Evolutionary conservation across 2,329 filamentous ascomycete species (phyloP), one percentile per base, ranked within the genome.

Genomic region (Aspergillus sp.): DNA sequence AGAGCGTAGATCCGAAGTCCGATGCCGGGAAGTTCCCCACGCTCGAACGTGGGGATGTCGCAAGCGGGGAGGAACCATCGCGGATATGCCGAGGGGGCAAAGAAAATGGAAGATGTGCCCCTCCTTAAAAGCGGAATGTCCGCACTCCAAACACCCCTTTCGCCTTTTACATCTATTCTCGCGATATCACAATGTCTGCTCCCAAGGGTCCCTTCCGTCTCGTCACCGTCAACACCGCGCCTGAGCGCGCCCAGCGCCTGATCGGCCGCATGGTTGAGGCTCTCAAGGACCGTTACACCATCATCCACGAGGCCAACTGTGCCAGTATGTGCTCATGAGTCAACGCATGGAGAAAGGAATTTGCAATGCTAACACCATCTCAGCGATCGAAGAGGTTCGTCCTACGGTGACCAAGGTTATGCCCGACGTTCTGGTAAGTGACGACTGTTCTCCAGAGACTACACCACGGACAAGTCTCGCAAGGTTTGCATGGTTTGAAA

Each of bases 181-280:
- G 32, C 25, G 43, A 44, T 19, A 45, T 52, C 57, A 58, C 10
- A 25, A 69, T 66, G 64, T 59, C 64, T 56, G 57, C 67, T 52
- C 74, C 78, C 13, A 76, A 78, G 58, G 83, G 83, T 16, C 83
- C 83, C 3, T 88, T 79, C 71, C 81, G 76, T 60, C 78, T 88
- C 11, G 80, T 88, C 25, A 88, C 84, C 1, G 84, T 88, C 58
- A 88, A 88, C 71, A 87, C 81, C 1, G 83, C 81, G 1, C 85
- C 86, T 0, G 85, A 87, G 57, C 77, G 85, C 51, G 86, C 86
- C 31, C 82, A 83, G 70, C 71, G 75, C 6, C 70, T 89, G 31
- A 81, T 87, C 61, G 85, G 85, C 10, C 78, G 82, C 0, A 69
- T 89, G 34, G 76, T 81, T 10, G 82, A 86, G 51, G 79, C 77